Evolutionary conservation across 371 early-diverging fungal genomes (phyloP).

Genomic region (Rhizopus sp.): DNA sequence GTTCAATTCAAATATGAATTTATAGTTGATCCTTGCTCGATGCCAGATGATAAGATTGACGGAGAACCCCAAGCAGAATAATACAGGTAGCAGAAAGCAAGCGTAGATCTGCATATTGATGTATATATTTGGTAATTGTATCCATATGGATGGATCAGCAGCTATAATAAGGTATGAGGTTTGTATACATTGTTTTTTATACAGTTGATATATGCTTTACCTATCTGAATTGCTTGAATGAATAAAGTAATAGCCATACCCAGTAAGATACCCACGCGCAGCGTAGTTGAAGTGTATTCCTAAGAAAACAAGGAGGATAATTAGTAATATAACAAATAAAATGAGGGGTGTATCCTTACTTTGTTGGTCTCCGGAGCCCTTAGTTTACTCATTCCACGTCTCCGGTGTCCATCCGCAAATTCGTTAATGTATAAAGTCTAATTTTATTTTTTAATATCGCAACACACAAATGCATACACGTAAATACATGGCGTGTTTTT

Average conservation of each 20-base stretch:
- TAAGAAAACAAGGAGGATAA: not conserved
- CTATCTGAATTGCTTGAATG: conserved; percentile 35
- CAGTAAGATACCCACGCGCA: conserved; percentile 58
- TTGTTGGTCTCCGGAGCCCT: conserved; percentile 56
- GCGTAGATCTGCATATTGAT: conserved; percentile 69
- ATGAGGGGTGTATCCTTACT: conserved; percentile 7
- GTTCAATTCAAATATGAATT: conserved; percentile 86
- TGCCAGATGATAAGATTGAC: conserved; percentile 75
- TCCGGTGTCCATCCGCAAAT: conserved; percentile 67
- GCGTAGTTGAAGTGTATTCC: conserved; percentile 32
- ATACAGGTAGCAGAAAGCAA: conserved; percentile 62
- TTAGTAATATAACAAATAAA: not conserved
- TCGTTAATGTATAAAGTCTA: conserved; percentile 57
- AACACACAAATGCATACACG: conserved; percentile 45
- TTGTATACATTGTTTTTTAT: conserved; percentile 62
- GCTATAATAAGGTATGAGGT: conserved; percentile 48
- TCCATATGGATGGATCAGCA: conserved; percentile 11
- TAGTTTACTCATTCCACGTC: conserved; percentile 72
- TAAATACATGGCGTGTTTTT: not conserved
- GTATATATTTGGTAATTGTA: conserved; percentile 25
- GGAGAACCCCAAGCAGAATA: conserved; percentile 69
- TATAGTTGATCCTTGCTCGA: conserved; percentile 74
- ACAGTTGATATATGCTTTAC: conserved; percentile 27
- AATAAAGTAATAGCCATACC: conserved; percentile 62
- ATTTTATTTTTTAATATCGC: conserved; percentile 9